A percentile compares a stretch with the other conserved stretches of the same genome.
These are phyloP conservation scores for Porcisia deanei DNA, from an alignment of 208 protist species.

Conservation along the genomic window DNA sequence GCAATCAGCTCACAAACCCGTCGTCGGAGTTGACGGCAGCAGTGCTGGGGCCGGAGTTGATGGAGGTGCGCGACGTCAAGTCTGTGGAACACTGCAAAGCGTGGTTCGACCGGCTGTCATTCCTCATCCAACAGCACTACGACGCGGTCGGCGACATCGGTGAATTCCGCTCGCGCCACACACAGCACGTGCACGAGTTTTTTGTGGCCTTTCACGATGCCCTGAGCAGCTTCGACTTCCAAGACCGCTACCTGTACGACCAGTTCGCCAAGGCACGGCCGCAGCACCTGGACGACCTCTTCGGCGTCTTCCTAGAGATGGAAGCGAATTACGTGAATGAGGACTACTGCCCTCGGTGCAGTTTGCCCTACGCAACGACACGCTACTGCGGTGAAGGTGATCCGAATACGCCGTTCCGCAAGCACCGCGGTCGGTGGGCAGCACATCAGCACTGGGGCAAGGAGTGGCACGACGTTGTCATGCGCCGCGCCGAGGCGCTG, in stretches of 20 bases:
- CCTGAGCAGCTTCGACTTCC: slow-evolving; percentile 83
- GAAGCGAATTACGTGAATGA: slow-evolving; percentile 86
- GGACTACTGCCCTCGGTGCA: slow-evolving; percentile 88
- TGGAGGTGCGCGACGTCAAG: slow-evolving; percentile 80
- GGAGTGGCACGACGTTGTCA: slow-evolving; percentile 89
- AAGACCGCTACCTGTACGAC: slow-evolving; percentile 72
- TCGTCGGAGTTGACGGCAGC: slow-evolving; percentile 58
- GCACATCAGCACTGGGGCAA: slow-evolving; percentile 84
- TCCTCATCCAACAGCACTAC: slow-evolving; percentile 85
- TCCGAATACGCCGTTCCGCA: slow-evolving; percentile 74
- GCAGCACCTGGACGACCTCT: slow-evolving; percentile 72
- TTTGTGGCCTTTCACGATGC: slow-evolving; percentile 90
- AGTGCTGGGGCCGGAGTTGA: slow-evolving; percentile 77
- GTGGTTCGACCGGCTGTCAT: slow-evolving; percentile 81
- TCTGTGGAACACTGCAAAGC: slow-evolving; percentile 83
- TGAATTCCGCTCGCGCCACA: slow-evolving; percentile 73
- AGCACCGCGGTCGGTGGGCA: slow-evolving; percentile 85
- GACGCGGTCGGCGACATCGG: slow-evolving; percentile 88
- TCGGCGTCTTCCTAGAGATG: slow-evolving; percentile 92
- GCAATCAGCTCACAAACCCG: slow-evolving; percentile 62
- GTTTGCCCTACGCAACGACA: slow-evolving; percentile 77
- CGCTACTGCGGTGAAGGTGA: slow-evolving; percentile 89
- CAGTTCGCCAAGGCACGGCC: slow-evolving; percentile 66
- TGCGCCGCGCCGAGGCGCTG: slow-evolving; percentile 85
- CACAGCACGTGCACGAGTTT: slow-evolving; percentile 87